Conservation (phyloP, 2,329 filamentous ascomycete genomes). For the Cordyceps fumosorosea region DNA sequence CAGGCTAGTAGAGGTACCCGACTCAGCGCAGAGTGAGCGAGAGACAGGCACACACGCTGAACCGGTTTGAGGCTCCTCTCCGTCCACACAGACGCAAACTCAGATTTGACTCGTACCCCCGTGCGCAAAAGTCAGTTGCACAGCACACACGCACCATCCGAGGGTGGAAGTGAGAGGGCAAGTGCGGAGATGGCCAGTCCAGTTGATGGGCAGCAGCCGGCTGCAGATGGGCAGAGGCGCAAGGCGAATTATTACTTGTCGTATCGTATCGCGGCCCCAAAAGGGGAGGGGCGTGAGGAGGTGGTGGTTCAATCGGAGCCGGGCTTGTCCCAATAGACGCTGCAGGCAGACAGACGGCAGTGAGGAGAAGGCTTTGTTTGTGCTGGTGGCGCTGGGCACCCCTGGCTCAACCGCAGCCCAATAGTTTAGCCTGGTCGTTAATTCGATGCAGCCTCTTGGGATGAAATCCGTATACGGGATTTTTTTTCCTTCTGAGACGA, state of each 20-base stretch:
- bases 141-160: constrained; percentile 2
- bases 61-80: neutral
- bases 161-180: neutral
- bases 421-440: neutral
- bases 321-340: neutral
- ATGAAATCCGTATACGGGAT: neutral
- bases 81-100: neutral
- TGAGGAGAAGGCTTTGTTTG: too few relatives aligned
- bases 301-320: constrained; percentile 6
- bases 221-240: neutral
- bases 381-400: neutral
- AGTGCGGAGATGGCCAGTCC: neutral
- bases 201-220: neutral
- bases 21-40: neutral
- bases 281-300: neutral
- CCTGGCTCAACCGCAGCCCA: constrained; percentile 1
- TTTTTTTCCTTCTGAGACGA: neutral
- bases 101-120: constrained; percentile 11
- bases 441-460: neutral
- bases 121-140: constrained; percentile 6
- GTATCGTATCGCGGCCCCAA: neutral
- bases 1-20: neutral
- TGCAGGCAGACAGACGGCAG: neutral
- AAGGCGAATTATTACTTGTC: neutral
- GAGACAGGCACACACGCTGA: neutral